Conservation (phyloP, 73 alveolate species). For the Paramecium pentaurelia region DNA sequence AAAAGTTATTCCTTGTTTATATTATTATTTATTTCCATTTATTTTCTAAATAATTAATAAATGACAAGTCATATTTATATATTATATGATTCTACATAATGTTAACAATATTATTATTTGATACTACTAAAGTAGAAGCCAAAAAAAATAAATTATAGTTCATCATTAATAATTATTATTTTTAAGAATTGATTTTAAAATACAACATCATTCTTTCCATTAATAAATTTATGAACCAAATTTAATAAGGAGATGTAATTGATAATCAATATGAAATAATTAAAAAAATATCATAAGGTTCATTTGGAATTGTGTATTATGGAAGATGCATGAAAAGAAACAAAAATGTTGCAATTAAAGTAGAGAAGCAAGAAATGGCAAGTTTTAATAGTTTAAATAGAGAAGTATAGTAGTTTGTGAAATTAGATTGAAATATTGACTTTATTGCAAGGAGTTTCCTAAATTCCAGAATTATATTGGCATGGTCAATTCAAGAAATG, state of each 20-base stretch:
- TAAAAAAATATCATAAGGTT: slow-evolving; percentile 44
- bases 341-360: slow-evolving; percentile 56
- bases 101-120: not conserved
- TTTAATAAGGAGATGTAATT: slow-evolving; percentile 30
- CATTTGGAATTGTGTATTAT: slow-evolving; percentile 45
- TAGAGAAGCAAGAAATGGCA: slow-evolving; percentile 44
- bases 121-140: not conserved
- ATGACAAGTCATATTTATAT: not conserved
- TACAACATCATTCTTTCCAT: not conserved
- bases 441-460: not conserved
- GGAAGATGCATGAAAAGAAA: slow-evolving; percentile 35
- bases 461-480: slow-evolving; percentile 67
- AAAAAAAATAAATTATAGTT: not conserved
- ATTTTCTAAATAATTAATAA: not conserved
- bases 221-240: not conserved
- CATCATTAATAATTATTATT: not conserved
- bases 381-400: not conserved
- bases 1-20: not conserved
- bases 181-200: not conserved
- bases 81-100: not conserved
- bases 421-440: slow-evolving; percentile 18
- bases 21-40: not conserved
- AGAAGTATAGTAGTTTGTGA: not conserved
- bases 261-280: not conserved
- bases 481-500: slow-evolving; percentile 59